Percentiles rank a stretch among this genome's conserved stretches.
Evolutionary conservation across 1,284 basidiomycete genomes (phyloP).

Genomic region (Mycosarcoma maydis): DNA sequence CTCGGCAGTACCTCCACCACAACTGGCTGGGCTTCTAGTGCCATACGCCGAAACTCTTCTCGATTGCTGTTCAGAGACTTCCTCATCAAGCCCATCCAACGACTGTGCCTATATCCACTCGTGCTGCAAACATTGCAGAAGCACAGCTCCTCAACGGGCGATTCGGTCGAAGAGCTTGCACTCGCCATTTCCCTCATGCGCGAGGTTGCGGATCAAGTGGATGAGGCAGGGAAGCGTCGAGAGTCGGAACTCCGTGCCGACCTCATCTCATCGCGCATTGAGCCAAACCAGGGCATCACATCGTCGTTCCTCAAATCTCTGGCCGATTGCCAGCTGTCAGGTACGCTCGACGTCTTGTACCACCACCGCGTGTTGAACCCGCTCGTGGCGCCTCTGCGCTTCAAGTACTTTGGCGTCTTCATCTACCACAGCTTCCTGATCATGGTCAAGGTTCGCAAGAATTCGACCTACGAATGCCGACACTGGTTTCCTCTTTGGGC

Average conservation of each 20-base stretch:
- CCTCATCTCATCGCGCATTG: conserved; percentile 57
- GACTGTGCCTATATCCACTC: conserved; percentile 64
- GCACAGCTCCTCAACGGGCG: conserved; percentile 36
- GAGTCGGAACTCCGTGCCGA: conserved; percentile 59
- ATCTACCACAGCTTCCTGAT: conserved; percentile 60
- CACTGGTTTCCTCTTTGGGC: conserved; percentile 65
- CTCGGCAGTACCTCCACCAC: conserved; percentile 22
- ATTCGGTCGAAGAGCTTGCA: conserved; percentile 38
- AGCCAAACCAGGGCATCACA: conserved; percentile 48
- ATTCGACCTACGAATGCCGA: conserved; percentile 55
- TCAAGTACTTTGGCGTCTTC: conserved; percentile 63
- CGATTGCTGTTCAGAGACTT: conserved; percentile 63
- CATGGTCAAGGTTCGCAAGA: conserved; percentile 63
- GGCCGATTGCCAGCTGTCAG: conserved; percentile 58
- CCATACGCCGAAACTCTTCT: conserved; percentile 34
- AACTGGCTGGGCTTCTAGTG: conserved; percentile 11
- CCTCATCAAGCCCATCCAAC: conserved; percentile 66
- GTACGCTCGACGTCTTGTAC: conserved; percentile 63
- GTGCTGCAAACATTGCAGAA: conserved; percentile 62
- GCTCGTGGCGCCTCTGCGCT: conserved; percentile 59
- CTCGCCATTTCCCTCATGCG: conserved; percentile 58
- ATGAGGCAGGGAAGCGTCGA: conserved; percentile 59
- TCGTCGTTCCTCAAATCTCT: conserved; percentile 51
- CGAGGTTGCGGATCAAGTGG: conserved; percentile 57
- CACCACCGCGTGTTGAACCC: conserved; percentile 56